Evolutionary conservation across 2,329 filamentous ascomycete species (phyloP).

Genomic region (Phaeosphaeriaceae sp.): DNA sequence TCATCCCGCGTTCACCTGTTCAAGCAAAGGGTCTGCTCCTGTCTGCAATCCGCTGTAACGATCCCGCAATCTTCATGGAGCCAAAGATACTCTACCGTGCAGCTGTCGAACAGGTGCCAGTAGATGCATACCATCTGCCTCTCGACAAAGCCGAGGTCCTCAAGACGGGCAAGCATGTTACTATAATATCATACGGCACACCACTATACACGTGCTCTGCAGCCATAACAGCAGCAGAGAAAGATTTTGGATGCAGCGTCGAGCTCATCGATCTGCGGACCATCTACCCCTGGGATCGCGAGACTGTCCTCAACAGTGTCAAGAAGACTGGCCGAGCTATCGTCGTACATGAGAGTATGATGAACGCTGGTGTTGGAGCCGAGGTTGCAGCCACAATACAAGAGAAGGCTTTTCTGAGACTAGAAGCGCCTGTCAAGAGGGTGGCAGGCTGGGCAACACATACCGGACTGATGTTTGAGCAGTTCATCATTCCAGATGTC

Average conservation of each 20-base stretch:
- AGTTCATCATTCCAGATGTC: constrained; percentile 78
- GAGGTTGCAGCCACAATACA: constrained; percentile 90
- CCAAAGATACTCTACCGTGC: constrained; percentile 93
- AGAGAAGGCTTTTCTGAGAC: constrained; percentile 80
- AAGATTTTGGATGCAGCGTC: constrained; percentile 75
- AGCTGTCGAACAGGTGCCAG: constrained; percentile 88
- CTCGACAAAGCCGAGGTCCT: constrained; percentile 86
- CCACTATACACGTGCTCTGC: constrained; percentile 83
- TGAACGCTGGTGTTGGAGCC: constrained; percentile 87
- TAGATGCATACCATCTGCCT: constrained; percentile 80
- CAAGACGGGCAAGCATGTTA: constrained; percentile 81
- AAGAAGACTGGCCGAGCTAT: constrained; percentile 86
- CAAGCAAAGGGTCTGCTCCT: constrained; percentile 90
- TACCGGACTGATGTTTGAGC: constrained; percentile 78
- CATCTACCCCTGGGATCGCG: constrained; percentile 89
- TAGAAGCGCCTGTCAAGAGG: constrained; percentile 85
- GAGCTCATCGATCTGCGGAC: constrained; percentile 90
- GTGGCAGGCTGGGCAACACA: constrained; percentile 92
- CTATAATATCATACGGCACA: constrained; percentile 87
- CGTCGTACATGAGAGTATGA: constrained; percentile 91
- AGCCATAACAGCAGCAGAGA: constrained; percentile 79
- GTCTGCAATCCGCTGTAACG: constrained; percentile 76
- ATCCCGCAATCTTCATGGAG: constrained; percentile 92
- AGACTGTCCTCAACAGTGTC: constrained; percentile 81
- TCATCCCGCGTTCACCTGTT: constrained; percentile 83